A percentile compares a stretch with the other conserved stretches of the same genome.
These are phyloP conservation scores for Phytophthora pisi DNA, from an alignment of 352 stramenopile genomes.

Conservation along the genomic window DNA sequence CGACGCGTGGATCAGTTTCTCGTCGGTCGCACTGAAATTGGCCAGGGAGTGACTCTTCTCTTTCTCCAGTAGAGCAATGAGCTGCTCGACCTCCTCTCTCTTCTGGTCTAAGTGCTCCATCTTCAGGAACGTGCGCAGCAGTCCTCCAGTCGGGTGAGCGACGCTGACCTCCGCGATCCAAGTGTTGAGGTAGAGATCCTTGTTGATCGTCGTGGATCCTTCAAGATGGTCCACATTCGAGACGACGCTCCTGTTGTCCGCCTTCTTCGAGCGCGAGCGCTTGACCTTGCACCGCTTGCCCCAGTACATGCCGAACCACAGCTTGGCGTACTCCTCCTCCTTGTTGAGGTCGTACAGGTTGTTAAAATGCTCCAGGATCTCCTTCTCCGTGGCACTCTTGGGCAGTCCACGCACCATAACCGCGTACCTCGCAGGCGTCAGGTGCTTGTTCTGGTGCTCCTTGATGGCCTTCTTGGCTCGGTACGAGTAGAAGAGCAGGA, in stretches of 20 bases:
- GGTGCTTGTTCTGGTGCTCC: constrained; percentile 44
- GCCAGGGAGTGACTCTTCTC: constrained; percentile 40
- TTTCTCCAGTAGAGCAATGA: constrained; percentile 37
- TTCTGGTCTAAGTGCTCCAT: constrained; percentile 57
- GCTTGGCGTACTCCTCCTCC: constrained; percentile 47
- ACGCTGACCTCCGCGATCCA: constrained; percentile 89
- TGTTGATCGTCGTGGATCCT: constrained; percentile 41
- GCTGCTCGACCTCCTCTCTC: constrained; percentile 48
- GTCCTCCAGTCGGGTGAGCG: constrained; percentile 66
- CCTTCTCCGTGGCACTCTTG: constrained; percentile 52
- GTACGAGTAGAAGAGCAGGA: constrained; percentile 45
- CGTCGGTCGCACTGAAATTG: constrained; percentile 35
- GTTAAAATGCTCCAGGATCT: constrained; percentile 83
- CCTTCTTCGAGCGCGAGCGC: constrained; percentile 39
- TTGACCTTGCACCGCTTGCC: constrained; percentile 50
- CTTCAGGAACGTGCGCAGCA: constrained; percentile 71
- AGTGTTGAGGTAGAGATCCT: constrained; percentile 68
- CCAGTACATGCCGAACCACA: constrained; percentile 75
- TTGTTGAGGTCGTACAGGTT: constrained; percentile 65
- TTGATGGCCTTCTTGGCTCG: constrained; percentile 40
- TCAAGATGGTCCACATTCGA: constrained; percentile 72
- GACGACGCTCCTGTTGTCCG: constrained; percentile 47
- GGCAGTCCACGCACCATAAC: constrained; percentile 45
- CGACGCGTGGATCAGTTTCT: constrained; percentile 43
- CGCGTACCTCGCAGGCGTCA: constrained; percentile 60